Evolutionary conservation across 495 filamentous ascomycete genomes (phyloP), one percentile per base, ranked within the genome.

Genomic region (Apiosordaria backusii): DNA sequence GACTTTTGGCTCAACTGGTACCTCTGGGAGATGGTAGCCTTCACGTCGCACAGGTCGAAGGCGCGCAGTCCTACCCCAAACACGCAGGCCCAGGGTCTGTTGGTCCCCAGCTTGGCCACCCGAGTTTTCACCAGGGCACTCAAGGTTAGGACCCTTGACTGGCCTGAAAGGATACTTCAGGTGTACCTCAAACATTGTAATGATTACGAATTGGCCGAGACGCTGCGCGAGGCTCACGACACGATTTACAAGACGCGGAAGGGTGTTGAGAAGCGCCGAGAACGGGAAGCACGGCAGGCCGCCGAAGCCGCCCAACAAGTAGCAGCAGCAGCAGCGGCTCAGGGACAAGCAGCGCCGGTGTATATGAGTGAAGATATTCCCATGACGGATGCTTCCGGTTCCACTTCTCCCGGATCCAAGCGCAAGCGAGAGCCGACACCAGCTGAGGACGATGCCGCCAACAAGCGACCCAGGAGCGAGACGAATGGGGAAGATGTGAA

Each of bases 1-100:
- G 91, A 96, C 70, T 97, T 97, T 71, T 99, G 95, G 95, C 84
- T 92, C 29, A 85, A 88, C 50, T 97, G 90, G 74, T 97, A 96
- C 75, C 77, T 87, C 52, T 99, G 92, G 92, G 95, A 97, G 75
- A 87, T 97, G 82, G 83, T 89, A 60, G 76, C 79, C 18, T 82
- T 81, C 59, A 52, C 75, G 4, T 72, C 82, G 5, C 74, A 77
- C 6, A 77, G 72, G 65, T 72, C 67, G 61, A 80, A 77, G 62
- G 68, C 68, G n/a, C 74, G 76, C 29, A 84, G 80, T 62, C 81
- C 81, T 0, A 82, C 81, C 4, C 81, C 81, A 9, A 69, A 69
- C 13, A 77, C 78, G 18, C 57, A 71, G 0, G 71, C 75, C 6
- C 74, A 73, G 15, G 75, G 74, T 21, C 65, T 74, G 50, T 72